Evolutionary conservation across 305 asterid species (phyloP).

Genomic region (Monarda citriodora): DNA sequence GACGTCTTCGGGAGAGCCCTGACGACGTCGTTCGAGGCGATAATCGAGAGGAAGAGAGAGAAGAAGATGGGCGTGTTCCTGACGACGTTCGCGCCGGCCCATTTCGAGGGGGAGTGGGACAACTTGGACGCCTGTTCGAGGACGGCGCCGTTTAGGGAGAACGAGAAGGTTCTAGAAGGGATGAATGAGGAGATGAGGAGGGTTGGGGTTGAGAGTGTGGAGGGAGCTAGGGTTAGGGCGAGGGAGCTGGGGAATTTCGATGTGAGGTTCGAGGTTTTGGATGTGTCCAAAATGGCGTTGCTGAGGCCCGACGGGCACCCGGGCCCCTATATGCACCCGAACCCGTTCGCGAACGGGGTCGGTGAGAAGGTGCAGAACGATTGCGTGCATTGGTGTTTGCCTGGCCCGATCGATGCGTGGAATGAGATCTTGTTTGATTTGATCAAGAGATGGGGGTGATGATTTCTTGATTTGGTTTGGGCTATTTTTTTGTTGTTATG

Average conservation of each 20-base stretch:
- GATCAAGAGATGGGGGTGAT: conserved; percentile 31
- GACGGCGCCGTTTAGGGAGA: conserved; percentile 45
- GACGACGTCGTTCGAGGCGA: conserved; percentile 39
- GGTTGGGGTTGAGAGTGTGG: conserved; percentile 38
- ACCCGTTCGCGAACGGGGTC: conserved; percentile 67
- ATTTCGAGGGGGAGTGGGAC: conserved; percentile 95
- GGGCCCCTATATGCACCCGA: conserved; percentile 72
- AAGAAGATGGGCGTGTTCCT: conserved; percentile 32
- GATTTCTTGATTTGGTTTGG: background rate
- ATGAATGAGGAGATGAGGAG: conserved; percentile 73
- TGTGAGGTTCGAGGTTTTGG: conserved; percentile 56
- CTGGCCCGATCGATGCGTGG: conserved; percentile 92
- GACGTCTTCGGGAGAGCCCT: conserved; percentile 53
- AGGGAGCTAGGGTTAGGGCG: conserved; percentile 32
- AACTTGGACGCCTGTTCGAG: conserved; percentile 69
- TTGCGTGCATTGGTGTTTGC: conserved; percentile 95
- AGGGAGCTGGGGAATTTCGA: conserved; percentile 10
- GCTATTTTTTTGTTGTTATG: too few relatives aligned
- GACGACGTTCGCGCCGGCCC: conserved; percentile 73
- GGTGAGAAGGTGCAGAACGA: conserved; percentile 63
- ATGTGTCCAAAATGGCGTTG: conserved; percentile 56
- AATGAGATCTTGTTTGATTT: conserved; percentile 66
- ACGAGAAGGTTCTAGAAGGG: conserved; percentile 53
- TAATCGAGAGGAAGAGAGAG: conserved; percentile 26
- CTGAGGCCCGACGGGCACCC: conserved; percentile 91